Conservation (phyloP, 331 rosid species). For the Erythrophleum ivorense region DNA sequence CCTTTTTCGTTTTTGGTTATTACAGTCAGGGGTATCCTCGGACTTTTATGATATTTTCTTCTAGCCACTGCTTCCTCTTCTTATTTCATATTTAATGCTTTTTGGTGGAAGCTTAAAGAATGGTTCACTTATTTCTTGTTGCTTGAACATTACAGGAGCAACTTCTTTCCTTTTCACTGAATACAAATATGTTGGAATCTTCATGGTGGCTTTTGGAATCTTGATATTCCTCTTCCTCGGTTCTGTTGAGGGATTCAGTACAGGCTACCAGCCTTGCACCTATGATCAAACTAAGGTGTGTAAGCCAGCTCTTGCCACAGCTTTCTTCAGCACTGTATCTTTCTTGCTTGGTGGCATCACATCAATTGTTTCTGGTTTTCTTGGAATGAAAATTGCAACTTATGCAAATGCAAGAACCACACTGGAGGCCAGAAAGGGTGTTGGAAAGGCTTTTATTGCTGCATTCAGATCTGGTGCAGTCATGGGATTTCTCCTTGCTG, state of each 20-base stretch:
- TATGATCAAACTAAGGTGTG: constrained; percentile 61
- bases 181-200: constrained; percentile 65
- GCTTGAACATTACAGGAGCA: constrained; percentile 54
- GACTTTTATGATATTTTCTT: not conserved
- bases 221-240: constrained; percentile 77
- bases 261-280: constrained; percentile 55
- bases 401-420: constrained; percentile 85
- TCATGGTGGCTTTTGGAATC: constrained; percentile 69
- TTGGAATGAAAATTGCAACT: constrained; percentile 82
- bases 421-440: constrained; percentile 77
- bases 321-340: constrained; percentile 66
- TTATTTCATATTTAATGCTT: not conserved
- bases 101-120: not conserved
- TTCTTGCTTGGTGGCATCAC: constrained; percentile 73
- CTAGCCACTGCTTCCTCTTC: not conserved
- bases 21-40: not conserved
- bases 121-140: constrained; percentile 17
- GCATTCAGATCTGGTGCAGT: constrained; percentile 85
- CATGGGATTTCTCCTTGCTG: constrained; percentile 83
- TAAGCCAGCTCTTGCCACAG: constrained; percentile 76
- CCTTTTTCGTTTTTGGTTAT: not conserved
- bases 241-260: constrained; percentile 75
- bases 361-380: constrained; percentile 74
- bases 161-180: constrained; percentile 75
- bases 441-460: constrained; percentile 74